Percentiles rank a stretch among this genome's conserved stretches.
Conservation (phyloP, 2,329 filamentous ascomycete genomes). For the Metarhizium robertsii region DNA sequence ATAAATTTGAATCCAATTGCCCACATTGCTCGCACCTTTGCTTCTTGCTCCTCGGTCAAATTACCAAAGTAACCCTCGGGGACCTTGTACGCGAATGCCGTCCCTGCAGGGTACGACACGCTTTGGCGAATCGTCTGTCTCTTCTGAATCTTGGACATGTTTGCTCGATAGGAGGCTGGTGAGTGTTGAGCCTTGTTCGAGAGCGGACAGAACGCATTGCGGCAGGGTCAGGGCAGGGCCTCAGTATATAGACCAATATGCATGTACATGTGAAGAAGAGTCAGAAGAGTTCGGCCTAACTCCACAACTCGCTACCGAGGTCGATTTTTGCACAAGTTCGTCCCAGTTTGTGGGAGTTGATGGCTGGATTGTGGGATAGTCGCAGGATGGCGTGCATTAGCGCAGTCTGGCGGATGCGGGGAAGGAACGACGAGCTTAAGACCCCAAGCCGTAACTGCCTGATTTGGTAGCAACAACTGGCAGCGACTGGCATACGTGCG, state of each 20-base stretch:
- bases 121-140: background rate
- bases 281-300: background rate
- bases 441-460: background rate
- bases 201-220: background rate
- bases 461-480: background rate
- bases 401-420: conserved; percentile 1
- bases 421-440: background rate
- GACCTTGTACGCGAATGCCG: background rate
- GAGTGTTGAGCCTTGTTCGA: background rate
- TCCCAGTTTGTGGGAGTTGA: background rate
- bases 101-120: background rate
- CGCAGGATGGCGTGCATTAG: conserved; percentile 1
- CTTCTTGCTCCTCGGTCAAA: conserved; percentile 70
- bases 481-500: background rate
- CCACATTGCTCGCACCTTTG: conserved; percentile 79
- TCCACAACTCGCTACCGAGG: background rate
- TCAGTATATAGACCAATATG: background rate
- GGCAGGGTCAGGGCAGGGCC: background rate
- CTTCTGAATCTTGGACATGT: conserved; percentile 3
- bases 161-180: background rate
- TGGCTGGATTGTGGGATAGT: background rate
- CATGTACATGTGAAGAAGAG: background rate
- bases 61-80: conserved; percentile 40
- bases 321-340: background rate
- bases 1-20: conserved; percentile 61